Conservation (phyloP, 495 filamentous ascomycete genomes). For the Penicillium mononematosum region DNA sequence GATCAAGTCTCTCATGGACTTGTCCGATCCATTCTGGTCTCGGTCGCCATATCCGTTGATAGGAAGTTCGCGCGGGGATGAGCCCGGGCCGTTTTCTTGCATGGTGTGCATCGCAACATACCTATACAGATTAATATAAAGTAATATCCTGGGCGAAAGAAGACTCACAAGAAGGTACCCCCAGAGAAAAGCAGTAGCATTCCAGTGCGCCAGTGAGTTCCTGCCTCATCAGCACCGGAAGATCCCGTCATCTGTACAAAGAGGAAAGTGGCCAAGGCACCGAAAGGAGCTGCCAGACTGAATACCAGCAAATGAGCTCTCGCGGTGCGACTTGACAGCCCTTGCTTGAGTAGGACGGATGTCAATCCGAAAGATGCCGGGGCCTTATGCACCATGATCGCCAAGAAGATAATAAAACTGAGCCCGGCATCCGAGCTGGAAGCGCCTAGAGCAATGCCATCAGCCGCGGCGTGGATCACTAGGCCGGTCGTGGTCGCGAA, state of each 20-base stretch:
- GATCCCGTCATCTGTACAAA: constrained; percentile 69
- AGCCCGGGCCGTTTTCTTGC: constrained; percentile 68
- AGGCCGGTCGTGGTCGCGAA: constrained; percentile 83
- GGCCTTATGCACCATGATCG: constrained; percentile 96
- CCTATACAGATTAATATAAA: constrained; percentile 44
- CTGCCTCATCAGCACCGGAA: constrained; percentile 43
- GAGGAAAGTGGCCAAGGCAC: constrained; percentile 79
- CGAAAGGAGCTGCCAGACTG: constrained; percentile 84
- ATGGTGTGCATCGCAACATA: constrained; percentile 99
- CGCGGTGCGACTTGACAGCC: constrained; percentile 79
- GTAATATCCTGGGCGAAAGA: background rate
- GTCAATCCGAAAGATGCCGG: constrained; percentile 95
- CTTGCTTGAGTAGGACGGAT: constrained; percentile 82
- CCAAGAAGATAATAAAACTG: constrained; percentile 86
- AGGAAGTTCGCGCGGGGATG: constrained; percentile 48
- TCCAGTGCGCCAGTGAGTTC: constrained; percentile 83
- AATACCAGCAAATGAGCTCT: constrained; percentile 86
- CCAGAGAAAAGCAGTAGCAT: constrained; percentile 88
- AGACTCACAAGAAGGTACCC: constrained; percentile 87
- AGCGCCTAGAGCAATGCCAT: constrained; percentile 93
- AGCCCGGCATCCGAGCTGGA: constrained; percentile 72
- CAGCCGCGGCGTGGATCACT: constrained; percentile 95
- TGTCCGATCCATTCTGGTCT: constrained; percentile 41
- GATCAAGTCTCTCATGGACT: constrained; percentile 56
- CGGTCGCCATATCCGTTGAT: constrained; percentile 68